Evolutionary conservation across 805 yeast species (phyloP).

Genomic region (Metschnikowia peoriensis): DNA sequence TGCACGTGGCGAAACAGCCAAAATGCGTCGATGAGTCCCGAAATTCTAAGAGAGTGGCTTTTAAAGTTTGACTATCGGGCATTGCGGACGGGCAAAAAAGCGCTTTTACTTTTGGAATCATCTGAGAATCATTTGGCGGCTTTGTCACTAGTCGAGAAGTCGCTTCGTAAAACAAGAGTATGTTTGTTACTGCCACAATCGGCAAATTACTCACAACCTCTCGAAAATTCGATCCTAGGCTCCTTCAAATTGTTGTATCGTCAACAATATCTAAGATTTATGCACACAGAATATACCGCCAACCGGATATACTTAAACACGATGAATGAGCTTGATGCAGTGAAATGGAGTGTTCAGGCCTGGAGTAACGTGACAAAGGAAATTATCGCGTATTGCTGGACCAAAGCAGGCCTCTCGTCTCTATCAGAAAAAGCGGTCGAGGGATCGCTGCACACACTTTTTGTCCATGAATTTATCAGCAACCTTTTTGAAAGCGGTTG

Average conservation of each 20-base stretch:
- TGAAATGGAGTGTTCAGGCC: neutral
- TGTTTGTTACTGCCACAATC: neutral
- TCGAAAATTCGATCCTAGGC: neutral
- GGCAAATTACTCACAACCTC: neutral
- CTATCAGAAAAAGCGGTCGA: neutral
- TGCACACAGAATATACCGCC: neutral
- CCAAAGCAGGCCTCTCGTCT: neutral
- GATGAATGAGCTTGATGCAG: neutral
- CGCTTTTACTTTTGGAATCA: neutral
- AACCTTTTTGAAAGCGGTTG: neutral
- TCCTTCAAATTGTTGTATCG: neutral
- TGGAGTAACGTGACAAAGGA: neutral
- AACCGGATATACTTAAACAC: neutral
- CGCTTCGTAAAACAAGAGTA: neutral
- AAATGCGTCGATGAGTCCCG: neutral
- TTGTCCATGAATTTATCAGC: neutral
- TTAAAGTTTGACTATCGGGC: neutral
- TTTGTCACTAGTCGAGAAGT: neutral
- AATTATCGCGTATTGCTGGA: neutral
- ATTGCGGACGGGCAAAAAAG: neutral
- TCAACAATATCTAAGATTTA: neutral
- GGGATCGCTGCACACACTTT: neutral
- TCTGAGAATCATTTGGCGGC: neutral
- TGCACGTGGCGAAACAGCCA: neutral
- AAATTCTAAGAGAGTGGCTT: neutral